These are phyloP conservation scores for Camelina laxa DNA, from an alignment of 345 rosid genomes.

Conservation along the genomic window DNA sequence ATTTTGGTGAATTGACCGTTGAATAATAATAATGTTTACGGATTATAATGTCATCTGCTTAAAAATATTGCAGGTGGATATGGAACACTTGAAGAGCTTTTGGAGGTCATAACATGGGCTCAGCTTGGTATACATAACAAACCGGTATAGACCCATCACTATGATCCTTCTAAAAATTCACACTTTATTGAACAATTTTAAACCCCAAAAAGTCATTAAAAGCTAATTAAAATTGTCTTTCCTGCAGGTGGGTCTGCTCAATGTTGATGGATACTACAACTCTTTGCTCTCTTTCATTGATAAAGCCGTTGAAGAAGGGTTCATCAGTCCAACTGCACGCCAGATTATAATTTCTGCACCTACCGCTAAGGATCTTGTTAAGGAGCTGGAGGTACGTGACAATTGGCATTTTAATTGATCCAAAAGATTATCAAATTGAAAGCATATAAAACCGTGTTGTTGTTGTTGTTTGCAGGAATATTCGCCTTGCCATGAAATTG, in stretches of 20 bases:
- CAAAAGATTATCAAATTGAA: neutral
- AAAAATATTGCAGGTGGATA: constrained; percentile 49
- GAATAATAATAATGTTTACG: neutral
- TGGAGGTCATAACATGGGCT: constrained; percentile 63
- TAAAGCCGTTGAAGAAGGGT: constrained; percentile 97
- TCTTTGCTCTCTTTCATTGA: constrained; percentile 91
- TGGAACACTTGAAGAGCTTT: constrained; percentile 59
- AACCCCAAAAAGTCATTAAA: neutral
- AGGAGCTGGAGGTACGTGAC: constrained; percentile 74
- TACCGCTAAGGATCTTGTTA: constrained; percentile 73
- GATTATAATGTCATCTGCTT: constrained; percentile 8
- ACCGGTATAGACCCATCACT: constrained; percentile 47
- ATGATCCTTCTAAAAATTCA: neutral
- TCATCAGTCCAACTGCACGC: constrained; percentile 80
- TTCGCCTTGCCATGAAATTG: constrained; percentile 83
- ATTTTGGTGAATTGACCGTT: constrained; percentile 15
- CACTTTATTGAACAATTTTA: constrained; percentile 3
- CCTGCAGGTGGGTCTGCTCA: constrained; percentile 87
- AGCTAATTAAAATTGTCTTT: neutral
- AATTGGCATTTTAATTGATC: constrained; percentile 1
- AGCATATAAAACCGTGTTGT: neutral
- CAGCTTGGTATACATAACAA: constrained; percentile 65
- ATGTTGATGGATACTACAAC: constrained; percentile 97
- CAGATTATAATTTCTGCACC: constrained; percentile 89
- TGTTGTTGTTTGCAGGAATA: constrained; percentile 59